A percentile compares a stretch with the other conserved stretches of the same genome.
These are phyloP conservation scores for Fusarium sulawesiense DNA, from an alignment of 2,329 filamentous ascomycete genomes.

Conservation along the genomic window DNA sequence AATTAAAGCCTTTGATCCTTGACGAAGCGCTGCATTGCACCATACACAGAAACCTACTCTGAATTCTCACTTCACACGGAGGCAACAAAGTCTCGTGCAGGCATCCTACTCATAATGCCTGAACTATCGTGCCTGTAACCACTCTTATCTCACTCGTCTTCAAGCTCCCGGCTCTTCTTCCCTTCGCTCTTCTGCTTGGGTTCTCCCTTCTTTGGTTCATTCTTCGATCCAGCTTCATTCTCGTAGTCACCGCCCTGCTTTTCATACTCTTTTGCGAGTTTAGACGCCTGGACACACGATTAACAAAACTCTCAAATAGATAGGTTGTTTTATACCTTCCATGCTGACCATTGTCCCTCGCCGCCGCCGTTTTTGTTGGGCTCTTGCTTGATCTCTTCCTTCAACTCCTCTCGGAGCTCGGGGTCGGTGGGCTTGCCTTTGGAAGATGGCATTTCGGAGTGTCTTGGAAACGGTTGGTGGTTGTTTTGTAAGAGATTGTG, in stretches of 20 bases:
- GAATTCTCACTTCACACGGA: neutral
- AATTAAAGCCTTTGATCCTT: too few relatives aligned
- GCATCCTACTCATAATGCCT: neutral
- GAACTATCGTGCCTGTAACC: neutral
- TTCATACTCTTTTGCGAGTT: neutral
- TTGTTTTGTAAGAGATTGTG: rapidly evolving
- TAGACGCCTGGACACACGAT: neutral
- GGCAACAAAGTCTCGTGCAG: neutral
- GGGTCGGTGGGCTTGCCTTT: neutral
- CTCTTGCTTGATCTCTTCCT: neutral
- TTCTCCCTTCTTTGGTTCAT: neutral
- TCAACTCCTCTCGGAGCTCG: neutral
- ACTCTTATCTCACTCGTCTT: neutral
- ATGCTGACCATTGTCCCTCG: neutral
- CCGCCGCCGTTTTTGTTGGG: neutral
- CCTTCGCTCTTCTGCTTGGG: neutral
- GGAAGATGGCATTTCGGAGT: neutral
- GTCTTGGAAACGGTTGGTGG: too few relatives aligned
- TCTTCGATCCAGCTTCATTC: neutral
- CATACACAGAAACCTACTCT: neutral
- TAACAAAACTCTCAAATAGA: neutral
- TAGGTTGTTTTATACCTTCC: neutral
- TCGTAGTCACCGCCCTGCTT: neutral
- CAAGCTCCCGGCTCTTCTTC: neutral
- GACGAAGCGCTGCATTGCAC: neutral